Percentiles rank a stretch among this genome's conserved stretches.
These are phyloP conservation scores for Radiomyces spectabilis DNA, from an alignment of 192 early-diverging fungal genomes.

Conservation along the genomic window DNA sequence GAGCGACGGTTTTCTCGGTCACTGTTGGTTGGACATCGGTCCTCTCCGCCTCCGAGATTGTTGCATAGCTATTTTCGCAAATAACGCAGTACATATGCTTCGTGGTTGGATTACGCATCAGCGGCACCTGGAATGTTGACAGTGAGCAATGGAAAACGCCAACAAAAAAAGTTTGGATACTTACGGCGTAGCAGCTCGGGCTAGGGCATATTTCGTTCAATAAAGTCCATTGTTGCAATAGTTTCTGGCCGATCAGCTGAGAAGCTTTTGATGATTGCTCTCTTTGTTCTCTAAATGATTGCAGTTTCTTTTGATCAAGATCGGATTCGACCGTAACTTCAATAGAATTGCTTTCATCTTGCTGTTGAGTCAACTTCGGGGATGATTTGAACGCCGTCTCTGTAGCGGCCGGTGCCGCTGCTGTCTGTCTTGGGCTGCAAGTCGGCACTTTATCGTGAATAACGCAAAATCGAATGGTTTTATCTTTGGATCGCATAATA, in stretches of 20 bases:
- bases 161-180: neutral
- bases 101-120: slow-evolving; percentile 19
- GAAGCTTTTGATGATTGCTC: slow-evolving; percentile 44
- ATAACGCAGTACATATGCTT: slow-evolving; percentile 26
- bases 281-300: slow-evolving; percentile 8
- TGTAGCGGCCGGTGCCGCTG: neutral
- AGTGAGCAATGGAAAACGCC: neutral
- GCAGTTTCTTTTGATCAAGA: neutral
- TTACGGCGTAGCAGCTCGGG: slow-evolving; percentile 39
- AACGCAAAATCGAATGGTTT: slow-evolving; percentile 20
- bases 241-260: slow-evolving; percentile 44
- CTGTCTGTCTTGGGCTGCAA: neutral
- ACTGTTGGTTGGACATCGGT: too few species aligned
- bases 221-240: slow-evolving; percentile 50
- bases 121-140: slow-evolving; percentile 9
- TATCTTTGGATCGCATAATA: slow-evolving; percentile 25
- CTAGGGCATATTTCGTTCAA: slow-evolving; percentile 51
- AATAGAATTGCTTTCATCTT: neutral
- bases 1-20: neutral
- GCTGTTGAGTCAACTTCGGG: neutral
- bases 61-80: slow-evolving; percentile 15
- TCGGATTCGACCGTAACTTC: neutral
- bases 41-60: too few species aligned
- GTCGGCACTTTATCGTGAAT: slow-evolving; percentile 19
- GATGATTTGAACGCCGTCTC: neutral